These are phyloP conservation scores for Auricularia sp. DNA, from an alignment of 768 basidiomycete genomes.

Conservation along the genomic window DNA sequence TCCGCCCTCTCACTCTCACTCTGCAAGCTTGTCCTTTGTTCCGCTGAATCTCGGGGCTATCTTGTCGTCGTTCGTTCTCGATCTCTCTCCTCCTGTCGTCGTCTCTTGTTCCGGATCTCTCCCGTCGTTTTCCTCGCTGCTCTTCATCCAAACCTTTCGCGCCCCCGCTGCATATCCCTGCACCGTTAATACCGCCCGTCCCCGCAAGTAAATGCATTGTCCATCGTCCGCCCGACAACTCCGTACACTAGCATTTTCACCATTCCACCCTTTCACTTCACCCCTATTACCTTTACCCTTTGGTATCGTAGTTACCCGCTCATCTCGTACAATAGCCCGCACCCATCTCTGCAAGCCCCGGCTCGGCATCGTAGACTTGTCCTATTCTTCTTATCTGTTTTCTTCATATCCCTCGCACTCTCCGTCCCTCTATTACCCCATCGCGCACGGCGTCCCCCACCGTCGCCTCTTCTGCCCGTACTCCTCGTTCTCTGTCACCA, in stretches of 20 bases:
- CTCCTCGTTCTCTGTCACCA: conserved; percentile 13
- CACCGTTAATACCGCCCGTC: not conserved
- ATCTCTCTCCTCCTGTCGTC: not conserved
- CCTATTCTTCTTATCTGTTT: no score
- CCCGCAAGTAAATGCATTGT: not conserved
- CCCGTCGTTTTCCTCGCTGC: not conserved
- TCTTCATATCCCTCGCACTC: conserved; percentile 50
- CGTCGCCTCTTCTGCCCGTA: conserved; percentile 11
- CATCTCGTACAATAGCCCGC: not conserved
- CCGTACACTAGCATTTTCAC: not conserved
- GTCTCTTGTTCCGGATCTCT: not conserved
- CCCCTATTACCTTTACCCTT: not conserved
- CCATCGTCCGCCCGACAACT: not conserved
- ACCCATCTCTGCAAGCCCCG: not conserved
- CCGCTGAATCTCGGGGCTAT: not conserved
- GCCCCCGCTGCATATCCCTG: not conserved
- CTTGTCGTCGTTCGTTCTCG: conserved; percentile 1
- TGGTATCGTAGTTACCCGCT: not conserved
- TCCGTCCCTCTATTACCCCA: conserved; percentile 12
- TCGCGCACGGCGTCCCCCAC: conserved; percentile 3
- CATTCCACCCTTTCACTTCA: not conserved
- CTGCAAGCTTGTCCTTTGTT: conserved; percentile 2
- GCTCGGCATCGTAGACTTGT: not conserved
- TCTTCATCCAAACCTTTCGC: not conserved
- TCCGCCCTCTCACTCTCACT: not conserved